A percentile compares a stretch with the other conserved stretches of the same genome.
Conservation (phyloP, 768 basidiomycete genomes). For the Naganishia kalamii region DNA sequence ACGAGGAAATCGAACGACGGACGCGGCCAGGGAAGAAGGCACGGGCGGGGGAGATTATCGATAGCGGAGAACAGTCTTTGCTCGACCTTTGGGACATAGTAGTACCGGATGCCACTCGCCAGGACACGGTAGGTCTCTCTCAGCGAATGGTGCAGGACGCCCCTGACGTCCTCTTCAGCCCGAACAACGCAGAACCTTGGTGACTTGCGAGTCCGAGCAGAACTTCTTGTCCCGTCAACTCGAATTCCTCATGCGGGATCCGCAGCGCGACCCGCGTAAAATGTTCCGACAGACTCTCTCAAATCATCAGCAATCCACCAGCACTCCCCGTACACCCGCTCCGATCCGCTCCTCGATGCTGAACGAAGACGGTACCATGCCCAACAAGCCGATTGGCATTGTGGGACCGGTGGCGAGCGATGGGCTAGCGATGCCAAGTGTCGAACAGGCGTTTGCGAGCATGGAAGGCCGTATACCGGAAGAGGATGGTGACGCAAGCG, state of each 20-base stretch:
- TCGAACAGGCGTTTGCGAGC: constrained; percentile 77
- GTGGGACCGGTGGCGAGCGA: constrained; percentile 89
- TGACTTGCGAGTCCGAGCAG: constrained; percentile 74
- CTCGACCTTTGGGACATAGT: constrained; percentile 63
- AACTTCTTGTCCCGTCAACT: constrained; percentile 83
- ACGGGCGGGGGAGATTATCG: constrained; percentile 59
- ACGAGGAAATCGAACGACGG: constrained; percentile 27
- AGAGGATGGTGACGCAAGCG: constrained; percentile 33
- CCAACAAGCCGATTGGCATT: constrained; percentile 53
- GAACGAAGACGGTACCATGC: constrained; percentile 16
- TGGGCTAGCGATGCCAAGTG: constrained; percentile 75
- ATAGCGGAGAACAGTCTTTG: constrained; percentile 50
- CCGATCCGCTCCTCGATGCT: neutral
- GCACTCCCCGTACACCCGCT: neutral
- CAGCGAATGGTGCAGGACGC: neutral
- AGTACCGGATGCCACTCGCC: constrained; percentile 50
- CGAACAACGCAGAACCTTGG: constrained; percentile 45
- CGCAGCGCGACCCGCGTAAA: constrained; percentile 79
- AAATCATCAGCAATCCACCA: constrained; percentile 20
- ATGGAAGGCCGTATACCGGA: constrained; percentile 57
- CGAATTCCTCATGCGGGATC: constrained; percentile 82
- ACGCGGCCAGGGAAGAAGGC: constrained; percentile 68
- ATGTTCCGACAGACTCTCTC: constrained; percentile 64
- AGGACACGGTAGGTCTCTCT: neutral
- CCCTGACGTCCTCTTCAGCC: neutral